Evolutionary conservation across 208 protist genomes (phyloP).

Genomic region (Trypanosomatidae sp.): DNA sequence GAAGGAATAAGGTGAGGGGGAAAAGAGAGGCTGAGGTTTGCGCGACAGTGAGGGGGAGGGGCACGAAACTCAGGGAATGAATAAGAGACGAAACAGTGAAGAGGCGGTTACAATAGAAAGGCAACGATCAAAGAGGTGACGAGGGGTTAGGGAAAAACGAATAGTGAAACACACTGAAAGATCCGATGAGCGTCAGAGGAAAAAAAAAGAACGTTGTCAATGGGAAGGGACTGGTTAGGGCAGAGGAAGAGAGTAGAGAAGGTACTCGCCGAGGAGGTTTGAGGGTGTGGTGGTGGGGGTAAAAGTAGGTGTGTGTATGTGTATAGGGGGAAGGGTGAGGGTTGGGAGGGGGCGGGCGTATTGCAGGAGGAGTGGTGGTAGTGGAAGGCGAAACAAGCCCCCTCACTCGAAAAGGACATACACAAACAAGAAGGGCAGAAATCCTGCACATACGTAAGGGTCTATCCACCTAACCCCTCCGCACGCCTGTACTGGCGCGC

Average conservation of each 20-base stretch:
- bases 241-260: conserved; percentile 2
- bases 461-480: too few relatives aligned
- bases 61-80: too few relatives aligned
- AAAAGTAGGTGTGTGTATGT: neutral
- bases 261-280: neutral
- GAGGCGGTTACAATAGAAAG: too few relatives aligned
- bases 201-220: conserved; percentile 10
- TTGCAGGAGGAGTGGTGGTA: neutral
- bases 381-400: neutral
- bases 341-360: neutral
- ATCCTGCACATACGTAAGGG: neutral
- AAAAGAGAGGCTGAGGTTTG: neutral
- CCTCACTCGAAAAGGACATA: neutral
- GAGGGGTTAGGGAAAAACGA: too few relatives aligned
- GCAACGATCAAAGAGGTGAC: too few relatives aligned
- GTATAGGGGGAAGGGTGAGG: neutral
- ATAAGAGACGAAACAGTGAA: too few relatives aligned
- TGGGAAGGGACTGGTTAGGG: conserved; percentile 1
- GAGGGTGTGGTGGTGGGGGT: neutral
- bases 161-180: neutral
- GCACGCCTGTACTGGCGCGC: neutral
- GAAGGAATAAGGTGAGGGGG: neutral
- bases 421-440: neutral
- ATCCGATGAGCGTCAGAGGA: neutral
- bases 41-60: neutral